Conservation (phyloP, 2,329 filamentous ascomycete species). For the Grosmannia huntii region DNA sequence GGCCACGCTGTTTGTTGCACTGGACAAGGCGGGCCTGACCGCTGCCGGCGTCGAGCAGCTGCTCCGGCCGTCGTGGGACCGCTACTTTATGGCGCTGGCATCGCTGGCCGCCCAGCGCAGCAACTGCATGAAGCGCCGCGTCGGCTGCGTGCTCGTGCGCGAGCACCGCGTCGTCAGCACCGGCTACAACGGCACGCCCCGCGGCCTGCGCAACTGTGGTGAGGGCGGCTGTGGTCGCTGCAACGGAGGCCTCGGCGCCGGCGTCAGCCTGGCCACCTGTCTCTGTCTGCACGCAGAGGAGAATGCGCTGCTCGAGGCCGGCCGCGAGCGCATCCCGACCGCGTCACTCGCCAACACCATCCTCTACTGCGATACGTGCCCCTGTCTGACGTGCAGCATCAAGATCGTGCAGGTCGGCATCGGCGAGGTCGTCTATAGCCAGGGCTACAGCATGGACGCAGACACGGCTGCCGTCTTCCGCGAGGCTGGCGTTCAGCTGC, state of each 20-base stretch:
- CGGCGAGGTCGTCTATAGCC: constrained; percentile 85
- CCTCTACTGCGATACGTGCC: constrained; percentile 92
- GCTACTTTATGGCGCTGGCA: constrained; percentile 97
- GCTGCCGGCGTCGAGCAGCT: constrained; percentile 48
- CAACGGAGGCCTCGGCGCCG: constrained; percentile 59
- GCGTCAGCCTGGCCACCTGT: constrained; percentile 70
- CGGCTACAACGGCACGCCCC: constrained; percentile 95
- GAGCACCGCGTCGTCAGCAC: constrained; percentile 83
- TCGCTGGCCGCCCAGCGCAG: constrained; percentile 78
- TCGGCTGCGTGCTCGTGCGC: constrained; percentile 84
- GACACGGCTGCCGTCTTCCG: constrained; percentile 71
- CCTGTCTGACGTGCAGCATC: constrained; percentile 93
- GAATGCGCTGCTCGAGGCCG: constrained; percentile 89
- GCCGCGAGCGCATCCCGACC: constrained; percentile 61
- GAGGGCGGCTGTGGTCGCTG: constrained; percentile 85
- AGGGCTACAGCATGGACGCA: constrained; percentile 88
- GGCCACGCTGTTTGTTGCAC: constrained; percentile 51
- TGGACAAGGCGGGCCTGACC: constrained; percentile 63
- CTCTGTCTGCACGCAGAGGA: constrained; percentile 97
- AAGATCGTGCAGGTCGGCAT: constrained; percentile 98
- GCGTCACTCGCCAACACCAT: constrained; percentile 55
- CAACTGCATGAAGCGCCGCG: constrained; percentile 97
- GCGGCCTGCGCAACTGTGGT: constrained; percentile 78
- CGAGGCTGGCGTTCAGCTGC: constrained; percentile 69
- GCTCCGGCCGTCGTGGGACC: constrained; percentile 83